Base-by-base conservation (phyloP, 2,329 filamentous ascomycete genomes). In the Ascochyta fabae region DNA sequence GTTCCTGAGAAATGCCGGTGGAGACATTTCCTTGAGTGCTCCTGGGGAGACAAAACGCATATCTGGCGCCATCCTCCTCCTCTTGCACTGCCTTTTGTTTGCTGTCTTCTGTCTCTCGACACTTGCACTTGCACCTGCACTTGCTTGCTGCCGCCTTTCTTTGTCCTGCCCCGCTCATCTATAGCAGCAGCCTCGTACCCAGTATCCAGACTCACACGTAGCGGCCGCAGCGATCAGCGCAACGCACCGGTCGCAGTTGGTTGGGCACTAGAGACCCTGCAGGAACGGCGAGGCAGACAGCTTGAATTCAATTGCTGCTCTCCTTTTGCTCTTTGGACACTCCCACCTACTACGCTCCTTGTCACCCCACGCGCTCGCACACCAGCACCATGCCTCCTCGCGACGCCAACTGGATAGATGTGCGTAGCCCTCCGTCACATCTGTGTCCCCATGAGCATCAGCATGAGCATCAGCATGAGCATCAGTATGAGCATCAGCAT, bases 321-420 rank as follows among this genome's bases (percentile, higher is more conserved):
- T 56, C 53, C 22, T 39, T 47, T 43, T 51, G 42, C 47, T 54
- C 59, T 26, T 40, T 55, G 53, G 52, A 57, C 53, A 49, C 27
- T 47, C 39, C 45, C 58, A 50, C 46, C 53, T 53, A 52, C 59
- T 19, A 44, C 54, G 40, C 48, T 58, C 53, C 48, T 42, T 33
- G 38, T 22, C 52, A 13, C 45, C 39, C 24, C 24, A 12, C 27
- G 7, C 27, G 2, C 29, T 31, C 41, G 34, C 36, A 24, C 47
- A 43, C 15, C 48, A 33, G 26, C 58, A 65, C 56, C 8, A 75
- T 75, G 72, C 52, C 72, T 52, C 72, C 71, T 19, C 71, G 72
- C 61, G 71, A 75, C 58, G 72, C 72, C 58, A 75, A 75, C 62
- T 75, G 72, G 72, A 69, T 75, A 61, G 72, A 75, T 63, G 72